These are phyloP conservation scores for Aspergillus hiratsukae DNA, from an alignment of 2,329 filamentous ascomycete species.

Conservation along the genomic window DNA sequence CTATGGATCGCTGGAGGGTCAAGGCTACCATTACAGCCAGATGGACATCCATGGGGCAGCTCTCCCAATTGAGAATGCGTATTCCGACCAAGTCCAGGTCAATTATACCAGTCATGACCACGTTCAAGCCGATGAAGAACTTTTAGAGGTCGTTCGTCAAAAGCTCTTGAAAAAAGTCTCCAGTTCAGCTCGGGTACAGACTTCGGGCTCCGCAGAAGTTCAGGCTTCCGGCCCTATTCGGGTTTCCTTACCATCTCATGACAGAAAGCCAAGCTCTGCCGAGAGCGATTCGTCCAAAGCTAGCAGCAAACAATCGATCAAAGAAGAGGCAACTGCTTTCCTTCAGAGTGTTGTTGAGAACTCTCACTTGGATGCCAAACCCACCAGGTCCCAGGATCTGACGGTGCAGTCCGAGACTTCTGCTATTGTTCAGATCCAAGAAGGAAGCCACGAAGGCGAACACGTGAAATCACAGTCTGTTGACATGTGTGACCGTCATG, in stretches of 20 bases:
- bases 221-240: background rate
- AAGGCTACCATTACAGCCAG: background rate
- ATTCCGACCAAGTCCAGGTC: background rate
- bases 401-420: background rate
- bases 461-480: background rate
- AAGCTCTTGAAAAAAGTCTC: background rate
- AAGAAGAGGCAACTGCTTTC: slow-evolving; percentile 6
- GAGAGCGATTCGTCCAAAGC: background rate
- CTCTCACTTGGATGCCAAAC: background rate
- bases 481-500: background rate
- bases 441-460: background rate
- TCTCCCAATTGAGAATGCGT: background rate
- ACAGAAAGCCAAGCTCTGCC: background rate
- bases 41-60: background rate
- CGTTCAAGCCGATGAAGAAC: background rate
- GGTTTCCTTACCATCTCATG: background rate
- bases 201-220: background rate
- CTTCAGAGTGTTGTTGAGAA: slow-evolving; percentile 5
- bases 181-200: background rate
- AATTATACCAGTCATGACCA: background rate
- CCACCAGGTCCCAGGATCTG: background rate
- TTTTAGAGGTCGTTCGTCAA: background rate
- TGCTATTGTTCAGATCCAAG: background rate
- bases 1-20: slow-evolving; percentile 5
- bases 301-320: slow-evolving; percentile 2